Percentiles rank a stretch among this genome's conserved stretches.
Evolutionary conservation across 345 rosid genomes (phyloP).

Genomic region (Citrus sp.): DNA sequence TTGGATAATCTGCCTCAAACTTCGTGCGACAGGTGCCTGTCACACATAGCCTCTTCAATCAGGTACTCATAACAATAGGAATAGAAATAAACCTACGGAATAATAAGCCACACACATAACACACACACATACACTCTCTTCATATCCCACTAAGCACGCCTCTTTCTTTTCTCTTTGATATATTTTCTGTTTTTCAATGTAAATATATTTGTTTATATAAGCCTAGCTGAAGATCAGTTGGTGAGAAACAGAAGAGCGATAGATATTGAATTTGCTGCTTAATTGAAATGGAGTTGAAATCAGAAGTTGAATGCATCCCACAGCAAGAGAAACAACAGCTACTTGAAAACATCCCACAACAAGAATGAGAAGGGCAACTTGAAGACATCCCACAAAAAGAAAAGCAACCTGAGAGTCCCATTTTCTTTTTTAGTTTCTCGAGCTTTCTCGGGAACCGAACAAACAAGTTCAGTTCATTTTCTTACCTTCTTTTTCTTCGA

Average conservation of each 20-base stretch:
- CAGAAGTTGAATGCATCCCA: constrained; percentile 7
- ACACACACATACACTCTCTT: too few relatives aligned
- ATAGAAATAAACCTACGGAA: constrained; percentile 16
- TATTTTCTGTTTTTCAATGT: too few relatives aligned
- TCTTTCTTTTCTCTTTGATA: not conserved
- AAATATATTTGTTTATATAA: not conserved
- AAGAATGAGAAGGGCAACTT: too few relatives aligned
- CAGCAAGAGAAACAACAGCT: too few relatives aligned
- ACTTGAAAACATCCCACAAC: too few relatives aligned
- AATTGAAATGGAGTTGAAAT: constrained; percentile 31
- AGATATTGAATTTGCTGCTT: not conserved
- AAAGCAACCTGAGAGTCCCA: not conserved
- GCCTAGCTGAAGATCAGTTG: too few relatives aligned
- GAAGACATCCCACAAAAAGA: constrained; percentile 1
- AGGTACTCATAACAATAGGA: not conserved
- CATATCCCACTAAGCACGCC: not conserved
- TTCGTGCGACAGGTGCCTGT: too few relatives aligned
- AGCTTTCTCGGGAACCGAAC: not conserved
- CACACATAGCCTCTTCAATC: too few relatives aligned
- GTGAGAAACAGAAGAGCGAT: not conserved
- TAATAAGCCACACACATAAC: not conserved
- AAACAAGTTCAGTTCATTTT: not conserved
- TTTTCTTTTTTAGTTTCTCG: not conserved
- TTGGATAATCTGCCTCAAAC: too few relatives aligned
- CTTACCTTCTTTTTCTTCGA: constrained; percentile 47